Evolutionary conservation across 805 yeast species (phyloP).

Genomic region (Kurtzmaniella fragi): DNA sequence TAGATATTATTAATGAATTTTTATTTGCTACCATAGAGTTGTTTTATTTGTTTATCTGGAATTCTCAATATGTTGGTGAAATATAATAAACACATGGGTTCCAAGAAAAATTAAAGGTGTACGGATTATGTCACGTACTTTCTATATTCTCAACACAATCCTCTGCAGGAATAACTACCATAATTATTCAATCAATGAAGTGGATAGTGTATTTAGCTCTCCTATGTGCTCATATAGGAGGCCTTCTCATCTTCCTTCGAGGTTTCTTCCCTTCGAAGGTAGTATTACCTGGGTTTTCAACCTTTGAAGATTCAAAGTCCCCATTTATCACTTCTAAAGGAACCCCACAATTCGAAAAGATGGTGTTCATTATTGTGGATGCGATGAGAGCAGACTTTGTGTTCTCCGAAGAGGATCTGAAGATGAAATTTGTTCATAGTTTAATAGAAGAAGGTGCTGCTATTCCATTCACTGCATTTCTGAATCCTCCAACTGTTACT

Average conservation of each 20-base stretch:
- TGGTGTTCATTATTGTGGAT: slow-evolving; percentile 84
- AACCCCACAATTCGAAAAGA: slow-evolving; percentile 52
- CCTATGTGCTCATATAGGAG: slow-evolving; percentile 25
- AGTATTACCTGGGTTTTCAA: slow-evolving; percentile 55
- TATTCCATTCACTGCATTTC: slow-evolving; percentile 83
- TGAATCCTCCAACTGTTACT: slow-evolving; percentile 96
- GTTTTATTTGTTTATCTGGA: too few relatives aligned
- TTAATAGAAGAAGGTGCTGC: slow-evolving; percentile 66
- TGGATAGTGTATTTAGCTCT: neutral
- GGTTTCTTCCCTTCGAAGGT: slow-evolving; percentile 95
- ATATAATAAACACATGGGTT: too few relatives aligned
- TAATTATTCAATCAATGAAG: too few relatives aligned
- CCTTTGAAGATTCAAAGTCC: slow-evolving; percentile 21
- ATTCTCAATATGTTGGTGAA: too few relatives aligned
- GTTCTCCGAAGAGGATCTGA: slow-evolving; percentile 53
- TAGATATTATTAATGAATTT: neutral
- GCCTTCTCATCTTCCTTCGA: slow-evolving; percentile 58
- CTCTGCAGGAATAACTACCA: too few relatives aligned
- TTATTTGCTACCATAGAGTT: too few relatives aligned
- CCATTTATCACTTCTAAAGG: slow-evolving; percentile 18
- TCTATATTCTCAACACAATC: too few relatives aligned
- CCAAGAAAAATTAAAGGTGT: too few relatives aligned
- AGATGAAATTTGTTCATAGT: slow-evolving; percentile 62
- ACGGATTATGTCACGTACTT: too few relatives aligned
- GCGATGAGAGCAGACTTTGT: slow-evolving; percentile 89